Conservation (phyloP, 345 rosid genomes). For the Citrus medica region DNA sequence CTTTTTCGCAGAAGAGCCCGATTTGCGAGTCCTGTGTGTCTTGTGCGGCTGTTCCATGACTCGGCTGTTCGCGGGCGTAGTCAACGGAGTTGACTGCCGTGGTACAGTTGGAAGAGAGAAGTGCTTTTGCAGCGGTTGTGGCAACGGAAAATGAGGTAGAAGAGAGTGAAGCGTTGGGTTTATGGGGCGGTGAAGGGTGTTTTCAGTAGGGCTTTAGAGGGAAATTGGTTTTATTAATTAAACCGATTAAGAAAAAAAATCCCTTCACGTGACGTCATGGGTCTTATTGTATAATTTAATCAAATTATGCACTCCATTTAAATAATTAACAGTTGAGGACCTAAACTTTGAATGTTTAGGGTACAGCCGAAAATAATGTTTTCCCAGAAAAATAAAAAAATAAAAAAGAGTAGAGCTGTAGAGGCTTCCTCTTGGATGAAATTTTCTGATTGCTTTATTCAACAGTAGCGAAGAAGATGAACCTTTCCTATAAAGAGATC, state of each 20-base stretch:
- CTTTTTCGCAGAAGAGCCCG: conserved; percentile 70
- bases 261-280: background rate
- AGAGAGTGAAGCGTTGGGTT: background rate
- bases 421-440: too few species aligned
- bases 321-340: too few species aligned
- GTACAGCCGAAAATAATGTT: too few species aligned
- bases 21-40: conserved; percentile 60
- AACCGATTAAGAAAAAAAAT: too few species aligned
- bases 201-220: background rate
- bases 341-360: too few species aligned
- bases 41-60: conserved; percentile 52
- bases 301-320: too few species aligned
- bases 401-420: too few species aligned
- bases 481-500: too few species aligned
- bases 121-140: background rate
- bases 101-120: background rate
- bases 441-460: too few species aligned
- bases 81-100: background rate
- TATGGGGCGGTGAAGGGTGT: background rate
- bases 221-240: too few species aligned
- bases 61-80: conserved; percentile 15
- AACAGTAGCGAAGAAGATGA: too few species aligned
- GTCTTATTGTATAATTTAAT: background rate
- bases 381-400: too few species aligned
- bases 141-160: background rate